Conservation (phyloP, 2,329 filamentous ascomycete genomes). For the Aureobasidium melanogenum region DNA sequence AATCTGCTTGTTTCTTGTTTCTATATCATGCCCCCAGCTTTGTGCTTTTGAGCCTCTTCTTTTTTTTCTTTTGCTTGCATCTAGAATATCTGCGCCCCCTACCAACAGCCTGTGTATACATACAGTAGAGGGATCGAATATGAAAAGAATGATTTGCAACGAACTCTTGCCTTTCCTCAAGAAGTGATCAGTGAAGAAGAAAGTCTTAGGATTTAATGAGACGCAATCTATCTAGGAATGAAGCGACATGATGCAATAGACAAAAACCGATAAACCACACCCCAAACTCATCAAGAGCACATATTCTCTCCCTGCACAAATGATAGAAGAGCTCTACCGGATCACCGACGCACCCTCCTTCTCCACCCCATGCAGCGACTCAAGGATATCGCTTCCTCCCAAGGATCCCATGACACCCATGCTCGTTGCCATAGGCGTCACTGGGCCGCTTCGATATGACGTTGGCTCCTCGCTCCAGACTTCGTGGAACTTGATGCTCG, state of each 20-base stretch:
- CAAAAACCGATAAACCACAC: neutral
- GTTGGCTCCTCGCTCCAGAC: slow-evolving; percentile 52
- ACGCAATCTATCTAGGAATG: neutral
- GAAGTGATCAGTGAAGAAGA: neutral
- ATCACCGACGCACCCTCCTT: slow-evolving; percentile 47
- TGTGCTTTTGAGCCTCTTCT: neutral
- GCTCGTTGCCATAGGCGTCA: neutral
- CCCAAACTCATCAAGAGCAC: neutral
- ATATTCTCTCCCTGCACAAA: neutral
- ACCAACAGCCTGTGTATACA: neutral
- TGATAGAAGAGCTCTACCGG: slow-evolving; percentile 20
- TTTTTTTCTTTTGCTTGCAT: slow-evolving; percentile 5
- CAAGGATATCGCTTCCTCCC: slow-evolving; percentile 77
- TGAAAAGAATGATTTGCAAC: slow-evolving; percentile 7
- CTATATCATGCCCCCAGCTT: slow-evolving; percentile 7
- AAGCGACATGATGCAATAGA: neutral
- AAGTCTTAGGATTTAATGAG: neutral
- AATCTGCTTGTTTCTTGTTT: neutral
- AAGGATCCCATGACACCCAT: slow-evolving; percentile 48
- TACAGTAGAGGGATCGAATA: neutral
- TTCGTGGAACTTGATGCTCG: slow-evolving; percentile 91
- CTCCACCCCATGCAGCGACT: slow-evolving; percentile 71
- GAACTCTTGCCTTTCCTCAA: neutral
- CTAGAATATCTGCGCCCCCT: neutral
- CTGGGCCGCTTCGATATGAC: slow-evolving; percentile 21